phyloP scores from a whole-genome alignment of 768 basidiomycete species.

The Coprinopsis sp. region DNA sequence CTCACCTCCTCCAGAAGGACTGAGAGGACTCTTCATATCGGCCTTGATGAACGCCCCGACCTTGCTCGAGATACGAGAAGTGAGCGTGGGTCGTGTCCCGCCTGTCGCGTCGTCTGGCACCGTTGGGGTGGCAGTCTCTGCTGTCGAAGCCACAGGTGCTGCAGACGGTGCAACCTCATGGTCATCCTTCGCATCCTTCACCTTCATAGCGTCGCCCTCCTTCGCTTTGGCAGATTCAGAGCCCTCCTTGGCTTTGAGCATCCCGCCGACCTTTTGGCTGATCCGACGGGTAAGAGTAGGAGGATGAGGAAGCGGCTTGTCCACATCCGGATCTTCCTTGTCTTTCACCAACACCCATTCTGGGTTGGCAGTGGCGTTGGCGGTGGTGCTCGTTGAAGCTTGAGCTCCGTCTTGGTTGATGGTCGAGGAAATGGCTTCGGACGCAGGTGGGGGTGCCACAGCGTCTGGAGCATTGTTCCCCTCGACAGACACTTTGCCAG shows the following conservation, averaged over 20 bases:
- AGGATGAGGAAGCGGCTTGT: not conserved
- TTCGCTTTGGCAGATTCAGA: too few relatives aligned
- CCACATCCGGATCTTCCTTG: too few relatives aligned
- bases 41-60: conserved; percentile 1
- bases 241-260: not conserved
- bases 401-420: not conserved
- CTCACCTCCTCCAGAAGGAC: not conserved
- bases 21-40: not conserved
- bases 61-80: conserved; percentile 2
- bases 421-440: not conserved
- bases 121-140: not conserved
- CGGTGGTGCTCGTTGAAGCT: not conserved
- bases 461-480: too few relatives aligned
- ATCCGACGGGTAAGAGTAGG: not conserved
- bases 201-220: too few relatives aligned
- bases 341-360: too few relatives aligned
- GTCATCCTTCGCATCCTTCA: too few relatives aligned
- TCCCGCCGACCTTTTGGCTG: not conserved
- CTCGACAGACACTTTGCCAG: not conserved
- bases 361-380: not conserved
- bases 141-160: too few relatives aligned
- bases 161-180: too few relatives aligned
- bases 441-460: not conserved
- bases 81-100: conserved; percentile 1
- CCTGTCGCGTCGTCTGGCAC: not conserved